Conservation (phyloP, 2,329 filamentous ascomycete genomes). For the Tolypocladium inflatum region DNA sequence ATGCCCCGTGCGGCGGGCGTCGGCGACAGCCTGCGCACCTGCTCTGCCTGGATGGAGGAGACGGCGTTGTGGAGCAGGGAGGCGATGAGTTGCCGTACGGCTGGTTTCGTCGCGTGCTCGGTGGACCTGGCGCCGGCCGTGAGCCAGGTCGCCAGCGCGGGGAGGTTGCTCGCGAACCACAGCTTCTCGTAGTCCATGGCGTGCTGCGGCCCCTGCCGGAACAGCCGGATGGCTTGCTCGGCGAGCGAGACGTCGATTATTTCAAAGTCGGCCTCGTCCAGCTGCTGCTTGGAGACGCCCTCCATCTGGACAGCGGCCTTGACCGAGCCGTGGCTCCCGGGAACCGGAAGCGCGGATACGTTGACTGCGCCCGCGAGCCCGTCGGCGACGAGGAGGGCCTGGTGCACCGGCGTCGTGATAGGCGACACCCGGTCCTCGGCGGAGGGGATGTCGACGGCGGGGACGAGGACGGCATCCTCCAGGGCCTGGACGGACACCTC, state of each 20-base stretch:
- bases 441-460: slow-evolving; percentile 61
- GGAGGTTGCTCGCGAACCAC: slow-evolving; percentile 66
- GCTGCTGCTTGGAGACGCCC: slow-evolving; percentile 27
- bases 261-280: slow-evolving; percentile 33
- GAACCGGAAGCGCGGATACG: slow-evolving; percentile 31
- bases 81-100: slow-evolving; percentile 55
- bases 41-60: slow-evolving; percentile 39
- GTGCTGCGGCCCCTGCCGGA: slow-evolving; percentile 61
- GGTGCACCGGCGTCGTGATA: slow-evolving; percentile 76
- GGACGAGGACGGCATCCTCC: slow-evolving; percentile 64
- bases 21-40: slow-evolving; percentile 27
- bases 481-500: slow-evolving; percentile 30
- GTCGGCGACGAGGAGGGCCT: slow-evolving; percentile 62
- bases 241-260: slow-evolving; percentile 57
- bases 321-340: slow-evolving; percentile 31
- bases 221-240: slow-evolving; percentile 50
- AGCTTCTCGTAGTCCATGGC: slow-evolving; percentile 62
- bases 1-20: slow-evolving; percentile 21
- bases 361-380: slow-evolving; percentile 60
- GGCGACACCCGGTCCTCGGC: slow-evolving; percentile 54
- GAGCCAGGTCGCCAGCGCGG: slow-evolving; percentile 58
- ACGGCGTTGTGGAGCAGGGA: slow-evolving; percentile 53
- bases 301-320: slow-evolving; percentile 50
- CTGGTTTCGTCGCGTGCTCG: slow-evolving; percentile 48
- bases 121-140: slow-evolving; percentile 32